Evolutionary conservation across 2,329 filamentous ascomycete species (phyloP).

Genomic region (Hypoxylon sp.): DNA sequence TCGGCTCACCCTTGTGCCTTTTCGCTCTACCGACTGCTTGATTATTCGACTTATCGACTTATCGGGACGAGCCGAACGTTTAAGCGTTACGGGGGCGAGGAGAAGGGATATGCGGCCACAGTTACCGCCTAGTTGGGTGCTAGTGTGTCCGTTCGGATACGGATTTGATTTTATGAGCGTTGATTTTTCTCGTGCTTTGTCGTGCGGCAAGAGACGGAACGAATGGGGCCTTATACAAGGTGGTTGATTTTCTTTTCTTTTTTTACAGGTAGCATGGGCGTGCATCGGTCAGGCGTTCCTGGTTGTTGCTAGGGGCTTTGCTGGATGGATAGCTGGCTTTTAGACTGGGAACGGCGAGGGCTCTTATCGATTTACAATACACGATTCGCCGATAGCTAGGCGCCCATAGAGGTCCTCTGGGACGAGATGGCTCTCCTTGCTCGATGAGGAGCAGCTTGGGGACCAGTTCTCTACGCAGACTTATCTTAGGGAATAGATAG

Average conservation of each 20-base stretch:
- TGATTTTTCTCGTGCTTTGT: conserved; percentile 6
- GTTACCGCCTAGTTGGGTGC: not conserved
- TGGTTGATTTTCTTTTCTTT: conserved; percentile 5
- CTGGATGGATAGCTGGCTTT: conserved; percentile 1
- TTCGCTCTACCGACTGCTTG: not conserved
- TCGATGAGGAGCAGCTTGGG: not conserved
- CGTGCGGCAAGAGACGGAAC: not conserved
- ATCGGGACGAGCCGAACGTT: not conserved
- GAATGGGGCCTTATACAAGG: not conserved
- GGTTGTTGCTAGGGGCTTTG: conserved; percentile 10
- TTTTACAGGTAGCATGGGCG: conserved; percentile 27
- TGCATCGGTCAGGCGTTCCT: conserved; percentile 37
- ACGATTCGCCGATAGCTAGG: not conserved
- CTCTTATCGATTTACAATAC: conserved; percentile 13
- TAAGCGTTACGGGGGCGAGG: not conserved
- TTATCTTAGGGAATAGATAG: not conserved
- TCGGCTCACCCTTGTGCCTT: too few relatives aligned
- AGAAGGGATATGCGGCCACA: not conserved
- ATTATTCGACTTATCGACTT: too few relatives aligned
- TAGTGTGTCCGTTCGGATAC: not conserved
- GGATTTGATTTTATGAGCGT: conserved; percentile 1
- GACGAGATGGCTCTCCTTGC: not conserved
- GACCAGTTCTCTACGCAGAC: not conserved
- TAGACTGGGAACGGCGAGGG: conserved; percentile 21
- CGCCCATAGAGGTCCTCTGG: not conserved